Base-by-base conservation (phyloP, 2,329 filamentous ascomycete genomes). In the Fusarium transvaalense region DNA sequence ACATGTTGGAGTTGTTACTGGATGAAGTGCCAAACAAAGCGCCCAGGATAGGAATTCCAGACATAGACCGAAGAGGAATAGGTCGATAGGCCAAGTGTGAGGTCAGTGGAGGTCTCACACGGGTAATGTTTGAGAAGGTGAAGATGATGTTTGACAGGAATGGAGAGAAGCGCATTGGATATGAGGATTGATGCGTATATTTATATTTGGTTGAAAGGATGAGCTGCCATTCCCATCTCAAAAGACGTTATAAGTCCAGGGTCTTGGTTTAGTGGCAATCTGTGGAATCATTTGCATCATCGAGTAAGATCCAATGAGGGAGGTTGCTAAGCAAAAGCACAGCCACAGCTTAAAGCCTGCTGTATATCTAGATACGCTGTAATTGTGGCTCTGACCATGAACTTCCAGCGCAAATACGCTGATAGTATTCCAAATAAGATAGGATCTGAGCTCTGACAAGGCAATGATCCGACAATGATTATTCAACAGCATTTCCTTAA, bases 21-120 rank as follows among this genome's bases (percentile, higher is more conserved):
- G 83, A 82, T 25, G 89, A 89, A 56, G 89, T 86, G 60, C 86
- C 85, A 75, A 97, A 97, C 3, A 97, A 82, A 57, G 90, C 88
- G 71, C 92, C 85, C 37, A 97, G 75, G 71, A 97, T 92, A 2
- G 94, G 91, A 74, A 97, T 91, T 3, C 86, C 86, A 54, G 92
- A 90, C 88, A 95, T 93, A 73, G 91, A 91, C 60, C 76, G 78
- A 52, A 77, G 71, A 63, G 68, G 77, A 54, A 69, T 66, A 52
- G 67, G 75, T 64, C 69, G 76, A 27, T 72, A 68, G 38, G 68
- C 60, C 59, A 69, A 47, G 70, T 67, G 66, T 65, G 61, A 67
- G 42, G 56, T 61, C 46, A 76, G 61, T 48, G 74, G 72, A 64
- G 77, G 71, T 71, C 76, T 76, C 55, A 75, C 72, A 56, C 80